Conservation (phyloP, 2,329 filamentous ascomycete species). For the Cordyceps pruinosa region DNA sequence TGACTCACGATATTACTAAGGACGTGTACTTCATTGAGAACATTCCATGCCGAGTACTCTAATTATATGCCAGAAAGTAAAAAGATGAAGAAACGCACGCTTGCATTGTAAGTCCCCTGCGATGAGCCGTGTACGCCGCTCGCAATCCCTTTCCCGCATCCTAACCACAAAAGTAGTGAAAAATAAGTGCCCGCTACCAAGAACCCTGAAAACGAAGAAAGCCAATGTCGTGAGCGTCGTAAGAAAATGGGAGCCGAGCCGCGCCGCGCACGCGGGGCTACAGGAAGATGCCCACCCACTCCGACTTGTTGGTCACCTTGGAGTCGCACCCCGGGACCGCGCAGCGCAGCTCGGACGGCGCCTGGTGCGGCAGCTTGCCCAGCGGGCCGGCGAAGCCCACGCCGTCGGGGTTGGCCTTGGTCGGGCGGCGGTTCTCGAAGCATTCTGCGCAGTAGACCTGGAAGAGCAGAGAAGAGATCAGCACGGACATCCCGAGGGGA, state of each 20-base stretch:
- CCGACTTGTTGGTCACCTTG: conserved; percentile 46
- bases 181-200: not conserved
- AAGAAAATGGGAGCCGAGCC: not conserved
- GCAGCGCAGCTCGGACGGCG: conserved; percentile 38
- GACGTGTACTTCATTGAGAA: not conserved
- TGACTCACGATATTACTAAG: not conserved
- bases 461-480: not conserved
- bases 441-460: conserved; percentile 59
- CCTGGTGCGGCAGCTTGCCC: conserved; percentile 21
- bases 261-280: no score
- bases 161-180: no score
- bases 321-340: conserved; percentile 50
- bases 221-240: not conserved
- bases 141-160: no score
- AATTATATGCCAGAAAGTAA: not conserved
- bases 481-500: no score
- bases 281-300: conserved; percentile 57
- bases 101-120: no score
- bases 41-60: not conserved
- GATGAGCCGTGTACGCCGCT: no score
- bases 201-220: not conserved
- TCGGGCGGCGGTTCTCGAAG: conserved; percentile 47
- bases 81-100: not conserved
- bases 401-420: conserved; percentile 25
- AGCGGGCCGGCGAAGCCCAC: conserved; percentile 33